Conservation (phyloP, 192 early-diverging fungal genomes). For the Linnemannia schmuckeri region DNA sequence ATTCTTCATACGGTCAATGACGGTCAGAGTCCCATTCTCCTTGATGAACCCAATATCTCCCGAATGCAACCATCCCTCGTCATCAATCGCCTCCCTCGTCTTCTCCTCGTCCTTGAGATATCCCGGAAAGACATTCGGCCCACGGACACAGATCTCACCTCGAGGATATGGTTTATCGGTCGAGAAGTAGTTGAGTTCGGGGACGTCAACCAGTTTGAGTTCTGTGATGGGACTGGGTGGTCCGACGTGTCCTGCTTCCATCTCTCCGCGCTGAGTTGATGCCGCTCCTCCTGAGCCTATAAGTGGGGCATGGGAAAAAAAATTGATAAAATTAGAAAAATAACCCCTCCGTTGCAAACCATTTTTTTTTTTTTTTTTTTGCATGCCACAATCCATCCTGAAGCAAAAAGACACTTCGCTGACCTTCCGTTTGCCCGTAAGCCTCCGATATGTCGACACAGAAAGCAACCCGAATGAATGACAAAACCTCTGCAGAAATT, state of each 20-base stretch:
- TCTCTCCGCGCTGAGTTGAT: conserved; percentile 69
- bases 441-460: conserved; percentile 81
- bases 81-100: conserved; percentile 80
- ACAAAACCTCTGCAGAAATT: conserved; percentile 79
- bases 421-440: conserved; percentile 87
- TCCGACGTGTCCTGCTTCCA: conserved; percentile 82
- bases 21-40: conserved; percentile 69
- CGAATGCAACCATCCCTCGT: conserved; percentile 87
- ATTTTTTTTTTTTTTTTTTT: too few relatives aligned
- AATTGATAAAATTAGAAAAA: neutral
- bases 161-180: conserved; percentile 81
- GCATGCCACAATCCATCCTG: neutral
- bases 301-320: neutral
- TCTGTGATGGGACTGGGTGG: conserved; percentile 68
- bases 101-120: conserved; percentile 87
- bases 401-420: conserved; percentile 8
- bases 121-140: conserved; percentile 73
- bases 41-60: conserved; percentile 85
- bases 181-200: conserved; percentile 84
- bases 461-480: conserved; percentile 86
- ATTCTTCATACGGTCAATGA: conserved; percentile 88
- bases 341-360: too few relatives aligned
- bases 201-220: conserved; percentile 87
- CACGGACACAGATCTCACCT: conserved; percentile 89
- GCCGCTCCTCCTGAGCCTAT: conserved; percentile 61